Percentiles rank a stretch among this genome's conserved stretches.
These are phyloP conservation scores for Multifurca ochricompacta DNA, from an alignment of 768 basidiomycete genomes.

Conservation along the genomic window DNA sequence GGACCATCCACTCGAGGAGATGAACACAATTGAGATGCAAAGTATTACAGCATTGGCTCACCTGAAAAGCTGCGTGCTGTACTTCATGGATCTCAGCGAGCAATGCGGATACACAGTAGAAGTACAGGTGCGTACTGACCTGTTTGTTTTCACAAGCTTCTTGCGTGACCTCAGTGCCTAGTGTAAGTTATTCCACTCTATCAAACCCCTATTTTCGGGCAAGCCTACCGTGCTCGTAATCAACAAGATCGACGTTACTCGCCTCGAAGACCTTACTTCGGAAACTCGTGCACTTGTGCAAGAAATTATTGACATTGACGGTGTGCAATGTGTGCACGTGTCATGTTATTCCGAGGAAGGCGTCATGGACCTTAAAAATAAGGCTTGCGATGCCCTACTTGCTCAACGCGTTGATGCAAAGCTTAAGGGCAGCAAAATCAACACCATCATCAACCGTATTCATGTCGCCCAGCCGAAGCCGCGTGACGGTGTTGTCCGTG, in stretches of 20 bases:
- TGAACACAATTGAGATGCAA: conserved; percentile 99
- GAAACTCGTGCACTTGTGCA: conserved; percentile 77
- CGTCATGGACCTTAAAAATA: conserved; percentile 94
- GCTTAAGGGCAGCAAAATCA: conserved; percentile 89
- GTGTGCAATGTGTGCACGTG: conserved; percentile 69
- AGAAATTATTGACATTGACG: conserved; percentile 72
- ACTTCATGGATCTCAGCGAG: conserved; percentile 98
- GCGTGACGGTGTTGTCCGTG: conserved; percentile 81
- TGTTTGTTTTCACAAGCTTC: background rate
- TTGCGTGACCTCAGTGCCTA: conserved; percentile 28
- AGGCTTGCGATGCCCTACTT: conserved; percentile 90
- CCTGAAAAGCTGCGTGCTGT: conserved; percentile 86
- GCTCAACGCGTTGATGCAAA: conserved; percentile 92
- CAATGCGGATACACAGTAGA: conserved; percentile 98
- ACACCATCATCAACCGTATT: conserved; percentile 88
- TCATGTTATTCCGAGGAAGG: conserved; percentile 97
- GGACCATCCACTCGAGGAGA: conserved; percentile 97
- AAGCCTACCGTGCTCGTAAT: conserved; percentile 93
- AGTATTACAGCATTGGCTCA: conserved; percentile 97
- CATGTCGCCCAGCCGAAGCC: conserved; percentile 90
- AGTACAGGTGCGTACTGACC: conserved; percentile 62
- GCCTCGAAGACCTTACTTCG: conserved; percentile 73
- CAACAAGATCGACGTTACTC: conserved; percentile 95
- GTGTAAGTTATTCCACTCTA: conserved; percentile 99
- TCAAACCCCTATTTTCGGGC: conserved; percentile 92